Evolutionary conservation across 352 stramenopile species (phyloP).

Genomic region (Phytophthora pseudosyringae): DNA sequence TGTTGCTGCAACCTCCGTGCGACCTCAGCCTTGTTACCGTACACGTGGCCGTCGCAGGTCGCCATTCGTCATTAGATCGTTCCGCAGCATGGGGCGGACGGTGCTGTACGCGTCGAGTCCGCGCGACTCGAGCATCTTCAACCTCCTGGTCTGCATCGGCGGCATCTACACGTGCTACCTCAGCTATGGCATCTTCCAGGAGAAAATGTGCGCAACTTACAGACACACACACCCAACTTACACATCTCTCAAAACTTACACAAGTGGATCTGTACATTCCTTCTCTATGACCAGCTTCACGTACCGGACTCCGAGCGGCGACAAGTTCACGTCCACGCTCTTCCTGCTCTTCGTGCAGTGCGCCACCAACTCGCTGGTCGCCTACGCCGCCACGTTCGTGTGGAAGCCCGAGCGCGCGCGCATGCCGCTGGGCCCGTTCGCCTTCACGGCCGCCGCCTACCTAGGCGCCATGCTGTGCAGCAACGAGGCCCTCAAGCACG

Average conservation of each 20-base stretch:
- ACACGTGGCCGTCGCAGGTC: neutral
- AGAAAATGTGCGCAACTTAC: slow-evolving; percentile 86
- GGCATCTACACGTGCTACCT: slow-evolving; percentile 95
- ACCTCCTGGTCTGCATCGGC: slow-evolving; percentile 85
- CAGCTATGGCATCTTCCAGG: slow-evolving; percentile 93
- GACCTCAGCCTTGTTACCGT: neutral
- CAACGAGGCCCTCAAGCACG: slow-evolving; percentile 93
- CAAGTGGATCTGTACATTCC: neutral
- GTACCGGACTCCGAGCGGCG: slow-evolving; percentile 80
- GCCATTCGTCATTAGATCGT: slow-evolving; percentile 20
- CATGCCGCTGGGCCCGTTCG: slow-evolving; percentile 85
- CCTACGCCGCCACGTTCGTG: slow-evolving; percentile 84
- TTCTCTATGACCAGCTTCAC: slow-evolving; percentile 64
- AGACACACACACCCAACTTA: no score
- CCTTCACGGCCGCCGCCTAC: slow-evolving; percentile 90
- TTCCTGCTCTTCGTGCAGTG: slow-evolving; percentile 95
- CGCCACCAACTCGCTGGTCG: slow-evolving; percentile 88
- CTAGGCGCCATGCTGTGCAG: slow-evolving; percentile 92
- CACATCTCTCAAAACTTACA: slow-evolving; percentile 11
- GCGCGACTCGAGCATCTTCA: slow-evolving; percentile 71
- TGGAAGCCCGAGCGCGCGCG: slow-evolving; percentile 74
- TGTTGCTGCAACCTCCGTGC: slow-evolving; percentile 2
- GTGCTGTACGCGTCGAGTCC: slow-evolving; percentile 53
- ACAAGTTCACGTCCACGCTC: slow-evolving; percentile 92
- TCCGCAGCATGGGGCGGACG: slow-evolving; percentile 44